Percentiles rank a stretch among this genome's conserved stretches.
Evolutionary conservation across 2,329 filamentous ascomycete genomes (phyloP).

Genomic region (Aspergillus novoparasiticus): DNA sequence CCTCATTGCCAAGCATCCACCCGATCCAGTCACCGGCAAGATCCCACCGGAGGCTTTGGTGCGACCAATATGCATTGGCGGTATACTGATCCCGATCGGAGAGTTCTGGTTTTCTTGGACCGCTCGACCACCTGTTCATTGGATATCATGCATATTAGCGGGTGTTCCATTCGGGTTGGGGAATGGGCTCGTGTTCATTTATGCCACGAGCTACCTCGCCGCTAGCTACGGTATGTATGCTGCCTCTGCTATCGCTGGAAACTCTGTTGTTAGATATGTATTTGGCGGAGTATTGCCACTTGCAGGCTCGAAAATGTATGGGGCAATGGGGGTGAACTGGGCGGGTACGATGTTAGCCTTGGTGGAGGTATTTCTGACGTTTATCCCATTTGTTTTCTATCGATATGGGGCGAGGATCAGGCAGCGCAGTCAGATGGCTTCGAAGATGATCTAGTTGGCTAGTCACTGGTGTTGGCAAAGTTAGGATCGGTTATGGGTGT

Average conservation of each 20-base stretch:
- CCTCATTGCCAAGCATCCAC: slow-evolving; percentile 68
- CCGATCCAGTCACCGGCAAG: slow-evolving; percentile 63
- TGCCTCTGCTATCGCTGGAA: slow-evolving; percentile 72
- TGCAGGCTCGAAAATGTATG: slow-evolving; percentile 69
- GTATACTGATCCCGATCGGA: slow-evolving; percentile 68
- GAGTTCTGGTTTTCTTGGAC: slow-evolving; percentile 83
- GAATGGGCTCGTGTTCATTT: slow-evolving; percentile 73
- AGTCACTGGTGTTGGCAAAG: neutral
- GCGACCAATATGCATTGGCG: slow-evolving; percentile 70
- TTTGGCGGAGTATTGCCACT: slow-evolving; percentile 70
- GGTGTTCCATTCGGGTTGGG: slow-evolving; percentile 73
- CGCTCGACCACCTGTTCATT: slow-evolving; percentile 70
- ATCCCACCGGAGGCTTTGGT: slow-evolving; percentile 72
- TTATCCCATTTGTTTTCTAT: slow-evolving; percentile 49
- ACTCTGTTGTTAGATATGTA: slow-evolving; percentile 68
- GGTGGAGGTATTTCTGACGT: slow-evolving; percentile 31
- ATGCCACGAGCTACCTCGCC: slow-evolving; percentile 72
- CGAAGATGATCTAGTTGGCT: slow-evolving; percentile 2
- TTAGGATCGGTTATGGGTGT: neutral
- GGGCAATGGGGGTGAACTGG: slow-evolving; percentile 67
- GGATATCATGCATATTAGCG: slow-evolving; percentile 70
- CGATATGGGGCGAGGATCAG: slow-evolving; percentile 42
- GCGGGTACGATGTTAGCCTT: slow-evolving; percentile 61
- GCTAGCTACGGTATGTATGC: slow-evolving; percentile 72
- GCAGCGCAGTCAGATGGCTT: slow-evolving; percentile 26